These are phyloP conservation scores for Kurtzmaniella natalensis DNA, from an alignment of 1,139 yeast genomes.

Conservation along the genomic window DNA sequence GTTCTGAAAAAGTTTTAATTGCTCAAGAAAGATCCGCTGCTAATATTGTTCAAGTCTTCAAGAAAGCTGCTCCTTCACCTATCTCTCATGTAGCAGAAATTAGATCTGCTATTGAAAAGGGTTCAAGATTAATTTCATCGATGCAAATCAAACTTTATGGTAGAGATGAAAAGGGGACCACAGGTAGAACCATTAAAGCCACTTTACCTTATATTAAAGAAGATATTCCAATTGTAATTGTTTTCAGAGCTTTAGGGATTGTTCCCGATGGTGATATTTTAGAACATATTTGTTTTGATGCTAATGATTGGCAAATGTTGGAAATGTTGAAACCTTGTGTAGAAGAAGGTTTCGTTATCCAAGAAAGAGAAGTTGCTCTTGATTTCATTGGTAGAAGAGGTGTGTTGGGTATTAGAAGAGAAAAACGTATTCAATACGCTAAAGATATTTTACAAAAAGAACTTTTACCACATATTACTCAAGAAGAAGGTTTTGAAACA, in stretches of 20 bases:
- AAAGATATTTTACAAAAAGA: conserved; percentile 95
- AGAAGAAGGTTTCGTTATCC: conserved; percentile 97
- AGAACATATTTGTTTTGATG: conserved; percentile 97
- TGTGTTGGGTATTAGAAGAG: conserved; percentile 88
- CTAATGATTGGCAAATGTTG: conserved; percentile 98
- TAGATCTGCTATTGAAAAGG: conserved; percentile 93
- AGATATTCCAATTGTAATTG: conserved; percentile 94
- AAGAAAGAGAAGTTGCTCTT: conserved; percentile 95
- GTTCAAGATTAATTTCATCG: conserved; percentile 88
- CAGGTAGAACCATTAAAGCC: conserved; percentile 85
- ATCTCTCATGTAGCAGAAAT: conserved; percentile 95
- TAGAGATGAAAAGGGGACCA: conserved; percentile 70
- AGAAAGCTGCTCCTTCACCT: conserved; percentile 96
- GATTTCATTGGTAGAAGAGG: conserved; percentile 99
- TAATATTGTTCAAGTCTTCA: conserved; percentile 95
- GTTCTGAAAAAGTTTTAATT: conserved; percentile 95
- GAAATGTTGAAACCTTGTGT: conserved; percentile 99
- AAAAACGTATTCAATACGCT: conserved; percentile 97
- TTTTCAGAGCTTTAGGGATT: conserved; percentile 95
- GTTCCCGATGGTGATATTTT: conserved; percentile 98
- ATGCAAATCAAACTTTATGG: conserved; percentile 92
- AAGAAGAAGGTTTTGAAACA: conserved; percentile 94
- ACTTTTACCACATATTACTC: conserved; percentile 93
- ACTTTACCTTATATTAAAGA: conserved; percentile 94
- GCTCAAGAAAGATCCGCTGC: conserved; percentile 99